Evolutionary conservation across 371 early-diverging fungal species (phyloP).

Genomic region (Mortierella sp.): DNA sequence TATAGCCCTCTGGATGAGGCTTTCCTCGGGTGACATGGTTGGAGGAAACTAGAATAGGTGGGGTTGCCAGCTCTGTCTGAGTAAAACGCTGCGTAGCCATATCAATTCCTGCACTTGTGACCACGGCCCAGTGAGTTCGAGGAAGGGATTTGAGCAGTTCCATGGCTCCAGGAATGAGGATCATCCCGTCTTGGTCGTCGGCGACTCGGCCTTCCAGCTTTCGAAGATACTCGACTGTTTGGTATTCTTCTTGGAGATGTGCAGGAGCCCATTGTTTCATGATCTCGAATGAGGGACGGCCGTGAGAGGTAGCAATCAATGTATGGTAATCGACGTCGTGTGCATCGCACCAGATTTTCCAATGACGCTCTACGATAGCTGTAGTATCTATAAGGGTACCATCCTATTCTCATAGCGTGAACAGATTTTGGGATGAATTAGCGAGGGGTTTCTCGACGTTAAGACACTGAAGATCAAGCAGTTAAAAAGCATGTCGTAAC

Average conservation of each 20-base stretch:
- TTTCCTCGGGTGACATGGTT: slow-evolving; percentile 66
- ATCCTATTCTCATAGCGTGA: slow-evolving; percentile 38
- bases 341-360: slow-evolving; percentile 44
- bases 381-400: slow-evolving; percentile 64
- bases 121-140: slow-evolving; percentile 56
- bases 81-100: slow-evolving; percentile 58
- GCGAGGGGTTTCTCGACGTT: too few relatives aligned
- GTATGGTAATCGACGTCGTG: slow-evolving; percentile 51
- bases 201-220: slow-evolving; percentile 52
- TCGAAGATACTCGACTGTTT: slow-evolving; percentile 39
- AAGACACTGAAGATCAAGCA: background rate
- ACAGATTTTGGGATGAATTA: too few relatives aligned
- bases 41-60: slow-evolving; percentile 58
- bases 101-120: slow-evolving; percentile 60
- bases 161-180: slow-evolving; percentile 56
- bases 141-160: slow-evolving; percentile 50
- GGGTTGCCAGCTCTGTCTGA: slow-evolving; percentile 54
- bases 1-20: slow-evolving; percentile 77
- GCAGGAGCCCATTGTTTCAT: slow-evolving; percentile 60
- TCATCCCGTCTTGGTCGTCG: slow-evolving; percentile 50
- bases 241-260: slow-evolving; percentile 32
- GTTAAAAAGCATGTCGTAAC: background rate
- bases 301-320: slow-evolving; percentile 60
- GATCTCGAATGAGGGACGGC: slow-evolving; percentile 62
- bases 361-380: slow-evolving; percentile 52